Base-by-base conservation (phyloP, 169 alveolate genomes). In the Theileria annulata region DNA sequence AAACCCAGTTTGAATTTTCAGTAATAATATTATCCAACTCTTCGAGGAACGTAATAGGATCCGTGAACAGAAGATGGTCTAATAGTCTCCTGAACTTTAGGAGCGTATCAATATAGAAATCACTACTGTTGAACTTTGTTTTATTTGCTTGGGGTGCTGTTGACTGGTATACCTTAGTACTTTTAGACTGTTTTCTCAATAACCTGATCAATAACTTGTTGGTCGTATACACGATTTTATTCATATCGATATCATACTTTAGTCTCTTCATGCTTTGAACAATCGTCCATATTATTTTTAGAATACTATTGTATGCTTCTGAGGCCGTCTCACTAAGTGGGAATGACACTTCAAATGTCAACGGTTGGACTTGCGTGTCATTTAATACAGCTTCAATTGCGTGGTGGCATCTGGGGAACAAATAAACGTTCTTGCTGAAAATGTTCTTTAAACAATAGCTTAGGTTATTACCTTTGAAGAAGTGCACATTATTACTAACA, bases 401-500 rank as follows among this genome's bases (percentile, higher is more conserved):
- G 60, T 60, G 77, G 77, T 70, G 49, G 42, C 74, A 84, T 21
- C 90, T 21, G 54, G 90, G 90, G 69, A 49, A 84, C 0, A 84
- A 60, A 54, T 67, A 60, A 51, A 77, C 75, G 25, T 82, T 77
- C 27, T 23, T 51, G 51, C 85, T 82, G 63, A 82, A 82, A 31
- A 75, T 27, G 67, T 80, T 72, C 58, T 76, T 82, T 19, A 82
- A 69, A 27, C 21, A 19, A 56, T 75, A 82, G 66, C 33, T 82
- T 60, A 82, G 62, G 23, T 75, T 82, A 17, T 71, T 58, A 5
- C 62, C 71, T 25, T 76, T 75, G 70, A 84, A 30, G n/a, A 73
- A 19, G 13, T 9, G 47, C 63, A 71, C 79, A 54, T 47, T 66
- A 72, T 84, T 82, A 5, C 86, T 62, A 6, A 84, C 54, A 25